Percentiles rank a stretch among this genome's conserved stretches.
Evolutionary conservation across 805 yeast genomes (phyloP).

Genomic region (Isabelozyma heimii): DNA sequence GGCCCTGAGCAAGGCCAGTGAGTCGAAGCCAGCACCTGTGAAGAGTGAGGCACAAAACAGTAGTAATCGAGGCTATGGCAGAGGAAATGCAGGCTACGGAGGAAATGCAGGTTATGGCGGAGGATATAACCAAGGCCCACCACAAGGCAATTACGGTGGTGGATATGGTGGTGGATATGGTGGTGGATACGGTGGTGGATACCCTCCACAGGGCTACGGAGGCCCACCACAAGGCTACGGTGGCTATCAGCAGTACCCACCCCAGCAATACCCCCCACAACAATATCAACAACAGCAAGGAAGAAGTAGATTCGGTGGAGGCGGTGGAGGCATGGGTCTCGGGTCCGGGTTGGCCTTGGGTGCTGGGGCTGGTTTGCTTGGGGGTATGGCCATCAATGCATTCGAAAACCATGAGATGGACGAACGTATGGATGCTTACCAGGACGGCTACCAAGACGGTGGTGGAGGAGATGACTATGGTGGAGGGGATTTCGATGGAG

Average conservation of each 20-base stretch:
- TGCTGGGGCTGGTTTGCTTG: constrained; percentile 54
- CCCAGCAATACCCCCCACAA: constrained; percentile 29
- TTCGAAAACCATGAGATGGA: constrained; percentile 21
- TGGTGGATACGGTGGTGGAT: constrained; percentile 2
- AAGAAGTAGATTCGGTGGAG: constrained; percentile 10
- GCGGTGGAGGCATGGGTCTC: constrained; percentile 5
- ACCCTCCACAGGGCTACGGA: constrained; percentile 12
- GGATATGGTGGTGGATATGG: constrained; percentile 9
- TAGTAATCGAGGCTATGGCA: not conserved
- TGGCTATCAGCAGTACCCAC: constrained; percentile 19
- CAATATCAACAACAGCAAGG: constrained; percentile 24
- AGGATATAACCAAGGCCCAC: not conserved
- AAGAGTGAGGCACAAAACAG: not conserved
- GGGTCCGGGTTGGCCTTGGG: constrained; percentile 43
- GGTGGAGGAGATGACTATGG: constrained; percentile 17
- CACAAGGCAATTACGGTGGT: constrained; percentile 1
- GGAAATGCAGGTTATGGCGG: not conserved
- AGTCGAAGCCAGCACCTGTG: not conserved
- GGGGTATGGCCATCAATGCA: constrained; percentile 50
- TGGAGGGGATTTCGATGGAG: constrained; percentile 15
- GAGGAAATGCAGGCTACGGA: not conserved
- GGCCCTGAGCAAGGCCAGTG: not conserved
- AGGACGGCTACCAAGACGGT: constrained; percentile 34
- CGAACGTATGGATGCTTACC: constrained; percentile 17
- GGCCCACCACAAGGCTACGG: constrained; percentile 24